phyloP scores from a whole-genome alignment of 2,329 filamentous ascomycete genomes.

The Phialophora tarda region DNA sequence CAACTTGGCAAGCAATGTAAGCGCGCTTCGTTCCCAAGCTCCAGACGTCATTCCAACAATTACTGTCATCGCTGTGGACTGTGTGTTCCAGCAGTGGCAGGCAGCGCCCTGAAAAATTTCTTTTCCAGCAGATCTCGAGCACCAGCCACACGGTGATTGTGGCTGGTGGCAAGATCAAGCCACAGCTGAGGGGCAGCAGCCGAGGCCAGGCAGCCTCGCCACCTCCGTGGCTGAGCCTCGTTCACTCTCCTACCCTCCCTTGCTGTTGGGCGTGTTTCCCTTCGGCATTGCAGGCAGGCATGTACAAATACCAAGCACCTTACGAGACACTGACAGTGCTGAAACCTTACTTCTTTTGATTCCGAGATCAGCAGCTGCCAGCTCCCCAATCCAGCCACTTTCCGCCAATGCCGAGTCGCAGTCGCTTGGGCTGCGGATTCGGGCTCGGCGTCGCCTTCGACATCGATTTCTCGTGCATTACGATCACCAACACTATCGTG shows the following conservation, averaged over 20 bases:
- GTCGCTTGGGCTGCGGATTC: neutral
- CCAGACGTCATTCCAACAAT: neutral
- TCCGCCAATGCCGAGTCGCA: conserved; percentile 2
- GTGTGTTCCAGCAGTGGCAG: neutral
- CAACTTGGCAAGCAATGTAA: neutral
- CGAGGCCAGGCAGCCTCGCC: neutral
- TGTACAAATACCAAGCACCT: too few relatives aligned
- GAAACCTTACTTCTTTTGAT: neutral
- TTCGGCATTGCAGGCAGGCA: too few relatives aligned
- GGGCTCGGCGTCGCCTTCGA: neutral
- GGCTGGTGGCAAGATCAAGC: neutral
- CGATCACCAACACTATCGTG: neutral
- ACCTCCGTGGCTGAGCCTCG: neutral
- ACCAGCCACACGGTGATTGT: neutral
- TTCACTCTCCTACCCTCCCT: neutral
- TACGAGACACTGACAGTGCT: neutral
- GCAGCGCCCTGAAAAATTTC: neutral
- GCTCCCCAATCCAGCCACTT: neutral
- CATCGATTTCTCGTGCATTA: neutral
- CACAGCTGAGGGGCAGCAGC: neutral
- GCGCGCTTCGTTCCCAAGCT: neutral
- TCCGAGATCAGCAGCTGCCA: neutral
- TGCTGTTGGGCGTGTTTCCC: too few relatives aligned
- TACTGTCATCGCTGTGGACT: neutral
- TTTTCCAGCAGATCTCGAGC: neutral